Conservation (phyloP, 805 yeast genomes). For the Candida anglica region DNA sequence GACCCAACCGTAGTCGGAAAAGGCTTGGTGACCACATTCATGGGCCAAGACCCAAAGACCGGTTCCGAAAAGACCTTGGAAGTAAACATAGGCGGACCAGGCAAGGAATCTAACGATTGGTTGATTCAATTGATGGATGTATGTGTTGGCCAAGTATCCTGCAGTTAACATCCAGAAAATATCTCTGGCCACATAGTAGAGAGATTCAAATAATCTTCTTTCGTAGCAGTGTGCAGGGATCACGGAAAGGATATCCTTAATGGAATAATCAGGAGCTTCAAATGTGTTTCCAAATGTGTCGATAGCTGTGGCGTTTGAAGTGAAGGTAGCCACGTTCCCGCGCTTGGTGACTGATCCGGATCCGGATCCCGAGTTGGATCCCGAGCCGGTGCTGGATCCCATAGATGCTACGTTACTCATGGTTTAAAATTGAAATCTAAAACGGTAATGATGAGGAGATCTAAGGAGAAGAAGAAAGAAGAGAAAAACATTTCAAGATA, state of each 20-base stretch:
- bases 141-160: conserved; percentile 51
- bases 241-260: conserved; percentile 67
- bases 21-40: conserved; percentile 90
- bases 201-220: conserved; percentile 50
- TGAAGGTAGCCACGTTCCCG: conserved; percentile 42
- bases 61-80: conserved; percentile 65
- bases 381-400: conserved; percentile 7
- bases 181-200: conserved; percentile 68
- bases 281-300: conserved; percentile 66
- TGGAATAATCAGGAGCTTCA: conserved; percentile 70
- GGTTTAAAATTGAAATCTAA: no score
- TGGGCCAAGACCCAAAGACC: conserved; percentile 87
- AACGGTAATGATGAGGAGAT: no score
- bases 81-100: conserved; percentile 55
- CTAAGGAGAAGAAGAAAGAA: conserved; percentile 1
- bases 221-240: conserved; percentile 76
- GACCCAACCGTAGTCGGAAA: conserved; percentile 65
- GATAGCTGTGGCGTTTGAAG: conserved; percentile 37
- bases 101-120: conserved; percentile 44
- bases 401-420: conserved; percentile 2
- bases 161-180: conserved; percentile 43
- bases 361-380: conserved; percentile 10
- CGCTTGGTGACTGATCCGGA: conserved; percentile 20
- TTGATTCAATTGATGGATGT: conserved; percentile 49
- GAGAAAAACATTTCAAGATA: neutral